A percentile compares a stretch with the other conserved stretches of the same genome.
Evolutionary conservation across 179 eudicot species (phyloP).

Genomic region (Beta corolliflora): DNA sequence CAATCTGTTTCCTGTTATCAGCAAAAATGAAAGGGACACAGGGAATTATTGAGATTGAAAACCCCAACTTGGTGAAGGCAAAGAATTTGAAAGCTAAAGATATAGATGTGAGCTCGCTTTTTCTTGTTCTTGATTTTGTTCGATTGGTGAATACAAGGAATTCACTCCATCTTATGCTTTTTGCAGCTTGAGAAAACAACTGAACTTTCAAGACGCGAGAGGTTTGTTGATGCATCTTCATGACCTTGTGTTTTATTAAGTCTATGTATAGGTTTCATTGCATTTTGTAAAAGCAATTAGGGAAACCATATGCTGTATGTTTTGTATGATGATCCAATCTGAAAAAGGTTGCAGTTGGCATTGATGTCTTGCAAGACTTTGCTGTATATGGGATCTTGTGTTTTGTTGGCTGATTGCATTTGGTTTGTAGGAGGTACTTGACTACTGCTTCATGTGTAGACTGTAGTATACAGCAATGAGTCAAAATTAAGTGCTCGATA

Average conservation of each 20-base stretch:
- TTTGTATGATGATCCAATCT: neutral
- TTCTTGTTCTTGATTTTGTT: neutral
- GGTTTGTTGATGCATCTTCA: conserved; percentile 45
- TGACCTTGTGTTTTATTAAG: neutral
- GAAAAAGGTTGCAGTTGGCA: neutral
- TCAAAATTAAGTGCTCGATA: neutral
- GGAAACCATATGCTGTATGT: neutral
- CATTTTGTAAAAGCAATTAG: neutral
- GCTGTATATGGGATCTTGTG: neutral
- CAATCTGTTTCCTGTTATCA: conserved; percentile 13
- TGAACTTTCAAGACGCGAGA: conserved; percentile 88
- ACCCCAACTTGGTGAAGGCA: conserved; percentile 84
- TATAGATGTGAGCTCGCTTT: conserved; percentile 63
- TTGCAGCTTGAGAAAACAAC: conserved; percentile 78
- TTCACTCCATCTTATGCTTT: conserved; percentile 1
- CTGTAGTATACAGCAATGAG: neutral
- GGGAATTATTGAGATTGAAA: conserved; percentile 85
- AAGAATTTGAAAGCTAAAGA: conserved; percentile 85
- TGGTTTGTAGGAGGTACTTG: conserved; percentile 1
- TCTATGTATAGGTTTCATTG: neutral
- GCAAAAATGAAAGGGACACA: conserved; percentile 76
- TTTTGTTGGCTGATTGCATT: neutral
- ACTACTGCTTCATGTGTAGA: neutral
- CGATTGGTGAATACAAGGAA: conserved; percentile 1
- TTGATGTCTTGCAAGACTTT: neutral